Evolutionary conservation across 108 stramenopile species (phyloP), one percentile per base, ranked within the genome.

Genomic region (Skeletonema grethae): DNA sequence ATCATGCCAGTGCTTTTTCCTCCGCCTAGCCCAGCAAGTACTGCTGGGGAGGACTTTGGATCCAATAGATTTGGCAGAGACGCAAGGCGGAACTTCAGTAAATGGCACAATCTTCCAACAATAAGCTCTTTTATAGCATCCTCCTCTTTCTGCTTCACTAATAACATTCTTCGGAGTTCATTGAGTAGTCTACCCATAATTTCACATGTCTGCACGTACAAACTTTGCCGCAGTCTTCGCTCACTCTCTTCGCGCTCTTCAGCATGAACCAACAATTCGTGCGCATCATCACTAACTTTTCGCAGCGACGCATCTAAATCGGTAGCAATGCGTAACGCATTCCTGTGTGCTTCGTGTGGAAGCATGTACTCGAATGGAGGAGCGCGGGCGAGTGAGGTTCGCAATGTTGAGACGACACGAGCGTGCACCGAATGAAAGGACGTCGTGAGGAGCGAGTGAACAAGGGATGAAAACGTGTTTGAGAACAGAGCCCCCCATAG

Each of bases 171-270:
- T 10, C 95, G 82, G 28, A 95, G 79, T 73, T 95, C 95, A 60
- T 84, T 89, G 55, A 95, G 70, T 34, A 95, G 59, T 3, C 95
- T 84, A 16, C 92, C 95, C 86, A 95, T 87, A 71, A 93, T 95
- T 72, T 95, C 95, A 62, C 92, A 95, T 2, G 95, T 93, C 72
- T 95, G 95, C 38, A 95, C 95, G 56, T 93, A 95, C 35, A 95
- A 64, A 60, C 90, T 91, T 72, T 92, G 90, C 7, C 88, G 70
- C 30, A 95, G 71, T 25, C 92, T 79, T 7, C 88, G 83, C 61
- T 93, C 92, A 63, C 87, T 88, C 80, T 93, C 95, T 67, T 85
- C 95, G 31, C 95, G 73, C 57, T 95, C 95, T 74, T 95, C 95
- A 4, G 95, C 95, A 67, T 95, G 95, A 13, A 95, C 92, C 39